Conservation (phyloP, 2,329 filamentous ascomycete species). For the Elsinoe perseae region DNA sequence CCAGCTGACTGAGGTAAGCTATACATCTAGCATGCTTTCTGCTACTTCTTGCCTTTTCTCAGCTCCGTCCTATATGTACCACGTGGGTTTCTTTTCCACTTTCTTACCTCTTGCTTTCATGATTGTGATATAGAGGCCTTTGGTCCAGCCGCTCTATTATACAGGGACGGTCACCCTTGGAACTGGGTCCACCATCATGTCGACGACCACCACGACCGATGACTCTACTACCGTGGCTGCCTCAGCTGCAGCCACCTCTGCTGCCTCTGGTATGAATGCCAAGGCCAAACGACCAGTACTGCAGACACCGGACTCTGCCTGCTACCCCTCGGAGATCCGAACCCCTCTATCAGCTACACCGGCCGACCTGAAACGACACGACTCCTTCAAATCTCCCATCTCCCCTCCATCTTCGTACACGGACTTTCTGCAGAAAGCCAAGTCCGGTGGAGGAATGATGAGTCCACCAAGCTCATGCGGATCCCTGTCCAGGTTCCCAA, state of each 20-base stretch:
- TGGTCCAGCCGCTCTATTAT: constrained; percentile 12
- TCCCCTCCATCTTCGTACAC: constrained; percentile 84
- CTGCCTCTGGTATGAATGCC: constrained; percentile 29
- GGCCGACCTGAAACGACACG: constrained; percentile 59
- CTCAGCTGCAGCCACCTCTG: constrained; percentile 29
- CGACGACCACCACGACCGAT: constrained; percentile 12
- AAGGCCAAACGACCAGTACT: constrained; percentile 36
- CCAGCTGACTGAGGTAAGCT: constrained; percentile 11
- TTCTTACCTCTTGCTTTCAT: constrained; percentile 15
- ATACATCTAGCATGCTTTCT: constrained; percentile 13
- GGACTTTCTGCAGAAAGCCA: constrained; percentile 76
- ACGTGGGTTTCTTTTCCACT: neutral
- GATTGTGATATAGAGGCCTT: neutral
- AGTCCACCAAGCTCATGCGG: constrained; percentile 56
- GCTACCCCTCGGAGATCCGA: constrained; percentile 45
- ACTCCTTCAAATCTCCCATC: constrained; percentile 59
- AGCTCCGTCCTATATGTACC: neutral
- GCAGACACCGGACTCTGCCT: constrained; percentile 55
- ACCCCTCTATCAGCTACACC: constrained; percentile 60
- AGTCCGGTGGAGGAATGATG: constrained; percentile 60
- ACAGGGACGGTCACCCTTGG: neutral
- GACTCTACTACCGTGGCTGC: constrained; percentile 22
- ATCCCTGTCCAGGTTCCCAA: constrained; percentile 45
- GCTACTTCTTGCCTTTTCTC: constrained; percentile 3
- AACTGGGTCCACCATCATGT: constrained; percentile 7